phyloP scores from a whole-genome alignment of 805 yeast genomes.

The Kazachstania kunashirensis region DNA sequence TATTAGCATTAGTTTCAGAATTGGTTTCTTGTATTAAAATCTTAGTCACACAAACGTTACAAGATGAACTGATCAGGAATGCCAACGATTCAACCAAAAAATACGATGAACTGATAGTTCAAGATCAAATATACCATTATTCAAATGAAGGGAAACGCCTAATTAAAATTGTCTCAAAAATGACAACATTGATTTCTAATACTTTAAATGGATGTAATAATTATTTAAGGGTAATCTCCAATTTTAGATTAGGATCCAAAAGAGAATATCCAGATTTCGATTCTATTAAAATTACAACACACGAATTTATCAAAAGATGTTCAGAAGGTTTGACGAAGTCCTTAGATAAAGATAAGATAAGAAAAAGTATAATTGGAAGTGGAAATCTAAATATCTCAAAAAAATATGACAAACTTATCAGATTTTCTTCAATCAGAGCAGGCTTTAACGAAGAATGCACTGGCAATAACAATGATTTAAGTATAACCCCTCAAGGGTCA shows the following conservation, averaged over 20 bases:
- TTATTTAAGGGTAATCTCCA: conserved; percentile 51
- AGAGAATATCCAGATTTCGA: conserved; percentile 61
- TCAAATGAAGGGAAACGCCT: conserved; percentile 61
- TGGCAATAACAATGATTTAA: neutral
- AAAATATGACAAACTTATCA: conserved; percentile 12
- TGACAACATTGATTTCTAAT: conserved; percentile 44
- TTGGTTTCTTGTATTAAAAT: conserved; percentile 55
- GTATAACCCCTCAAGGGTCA: conserved; percentile 4
- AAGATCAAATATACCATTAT: conserved; percentile 37
- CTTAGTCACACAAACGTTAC: conserved; percentile 46
- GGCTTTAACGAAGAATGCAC: neutral
- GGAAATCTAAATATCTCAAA: neutral
- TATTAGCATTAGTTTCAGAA: conserved; percentile 52
- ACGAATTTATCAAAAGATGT: conserved; percentile 50
- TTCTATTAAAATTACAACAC: conserved; percentile 46
- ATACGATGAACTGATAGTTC: conserved; percentile 11
- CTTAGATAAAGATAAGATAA: conserved; percentile 26
- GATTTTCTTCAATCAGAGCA: conserved; percentile 23
- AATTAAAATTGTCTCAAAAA: conserved; percentile 48
- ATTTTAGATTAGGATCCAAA: conserved; percentile 48
- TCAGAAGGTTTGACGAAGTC: conserved; percentile 48
- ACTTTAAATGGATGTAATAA: conserved; percentile 43
- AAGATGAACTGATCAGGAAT: conserved; percentile 26
- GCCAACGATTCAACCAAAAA: conserved; percentile 4
- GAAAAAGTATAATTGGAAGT: neutral